Evolutionary conservation across 352 stramenopile species (phyloP), one percentile per base, ranked within the genome.

Genomic region (Pythium aristosporum): DNA sequence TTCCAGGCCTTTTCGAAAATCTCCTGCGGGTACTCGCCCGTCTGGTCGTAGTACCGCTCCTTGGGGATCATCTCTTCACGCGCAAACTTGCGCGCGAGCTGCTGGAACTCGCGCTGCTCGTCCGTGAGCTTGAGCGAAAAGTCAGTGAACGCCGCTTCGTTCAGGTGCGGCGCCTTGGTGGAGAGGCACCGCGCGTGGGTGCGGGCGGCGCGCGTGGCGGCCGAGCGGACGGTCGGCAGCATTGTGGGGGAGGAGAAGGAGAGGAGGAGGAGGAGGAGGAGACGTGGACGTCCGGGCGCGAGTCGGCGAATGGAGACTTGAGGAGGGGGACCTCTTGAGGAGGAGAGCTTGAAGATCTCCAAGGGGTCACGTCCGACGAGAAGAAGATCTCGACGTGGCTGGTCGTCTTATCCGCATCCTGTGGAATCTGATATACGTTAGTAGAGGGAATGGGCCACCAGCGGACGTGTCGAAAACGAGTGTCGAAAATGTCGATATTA

Each of bases 1-100:
- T 96, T 88, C 86, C 87, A 95, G 10, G 89, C 89, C 76, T 96
- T 96, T 47, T 73, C 69, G 66, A 97, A 96, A 68, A 96, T 85
- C 57, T 95, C 85, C 51, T 91, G 74, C 20, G 89, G 89, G 71
- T 92, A 97, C 67, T 92, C 82, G 77, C 89, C 90, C 7, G 72
- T 94, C 63, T 82, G 67, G 74, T 97, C 89, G 60, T 89, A 87
- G 64, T 96, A 59, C 41, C 80, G 83, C 62, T 91, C 89, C 72
- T 80, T 88, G 11, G 89, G 89, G 67, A 95, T 94, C 88, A 97
- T 95, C 70, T 97, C 89, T 21, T 97, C 85, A 36, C 80, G 77
- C 20, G 89, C 89, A 67, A 97, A 97, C 69, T 97, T 94, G 71
- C 88, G 80, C 25, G 89, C 88, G 5, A 95, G 63, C 41, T 79